phyloP scores from a whole-genome alignment of 1,139 yeast species.

The Nakaseomyces uthaithaninus region DNA sequence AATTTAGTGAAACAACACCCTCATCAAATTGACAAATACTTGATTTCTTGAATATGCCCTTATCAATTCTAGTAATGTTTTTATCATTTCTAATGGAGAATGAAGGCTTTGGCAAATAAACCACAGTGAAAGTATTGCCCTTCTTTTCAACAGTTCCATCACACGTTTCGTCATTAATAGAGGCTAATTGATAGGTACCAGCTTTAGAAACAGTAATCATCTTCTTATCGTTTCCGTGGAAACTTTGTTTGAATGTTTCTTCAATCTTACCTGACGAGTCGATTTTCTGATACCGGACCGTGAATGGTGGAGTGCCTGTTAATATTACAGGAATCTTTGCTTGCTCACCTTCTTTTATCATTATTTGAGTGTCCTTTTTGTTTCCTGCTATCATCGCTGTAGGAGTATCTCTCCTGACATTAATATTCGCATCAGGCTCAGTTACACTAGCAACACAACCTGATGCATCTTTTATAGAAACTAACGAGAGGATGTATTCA shows the following conservation, averaged over 20 bases:
- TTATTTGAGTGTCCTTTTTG: constrained; percentile 30
- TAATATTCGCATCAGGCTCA: constrained; percentile 49
- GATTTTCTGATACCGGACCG: constrained; percentile 37
- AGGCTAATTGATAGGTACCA: constrained; percentile 56
- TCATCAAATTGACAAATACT: constrained; percentile 44
- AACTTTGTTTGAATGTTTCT: constrained; percentile 24
- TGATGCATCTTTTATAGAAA: constrained; percentile 60
- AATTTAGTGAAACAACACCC: constrained; percentile 42
- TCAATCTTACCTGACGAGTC: constrained; percentile 30
- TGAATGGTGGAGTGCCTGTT: constrained; percentile 44
- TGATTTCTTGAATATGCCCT: constrained; percentile 28
- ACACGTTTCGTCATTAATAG: constrained; percentile 61
- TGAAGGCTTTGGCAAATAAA: constrained; percentile 52
- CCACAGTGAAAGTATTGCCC: constrained; percentile 36
- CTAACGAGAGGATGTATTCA: constrained; percentile 51
- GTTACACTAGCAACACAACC: constrained; percentile 66
- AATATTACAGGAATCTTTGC: constrained; percentile 52
- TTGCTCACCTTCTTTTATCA: constrained; percentile 54
- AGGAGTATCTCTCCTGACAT: constrained; percentile 64
- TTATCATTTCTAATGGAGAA: constrained; percentile 35
- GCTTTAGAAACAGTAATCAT: constrained; percentile 41
- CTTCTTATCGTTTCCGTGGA: constrained; percentile 37
- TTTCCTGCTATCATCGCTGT: constrained; percentile 39
- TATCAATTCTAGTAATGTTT: constrained; percentile 21
- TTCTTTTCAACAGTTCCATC: constrained; percentile 45